These are phyloP conservation scores for Wickerhamiella lipophila DNA, from an alignment of 805 yeast species.

Conservation along the genomic window DNA sequence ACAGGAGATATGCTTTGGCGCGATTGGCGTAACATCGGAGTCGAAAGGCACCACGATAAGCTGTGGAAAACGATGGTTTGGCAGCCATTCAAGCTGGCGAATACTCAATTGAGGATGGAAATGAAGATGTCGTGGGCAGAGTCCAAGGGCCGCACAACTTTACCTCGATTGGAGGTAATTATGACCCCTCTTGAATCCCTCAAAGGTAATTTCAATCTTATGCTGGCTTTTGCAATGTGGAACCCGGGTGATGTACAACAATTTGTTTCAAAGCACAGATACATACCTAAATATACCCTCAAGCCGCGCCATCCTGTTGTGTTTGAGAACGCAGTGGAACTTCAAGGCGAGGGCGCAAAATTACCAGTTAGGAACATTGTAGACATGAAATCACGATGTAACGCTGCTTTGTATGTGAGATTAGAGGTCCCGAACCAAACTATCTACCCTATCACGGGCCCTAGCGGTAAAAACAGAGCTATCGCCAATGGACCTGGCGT, in stretches of 20 bases:
- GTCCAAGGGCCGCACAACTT: background rate
- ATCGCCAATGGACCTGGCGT: background rate
- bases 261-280: background rate
- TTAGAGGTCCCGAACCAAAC: slow-evolving; percentile 1
- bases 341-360: background rate
- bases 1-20: slow-evolving; percentile 5
- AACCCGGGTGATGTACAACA: background rate
- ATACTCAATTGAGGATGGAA: background rate
- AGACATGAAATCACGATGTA: background rate
- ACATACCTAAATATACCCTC: background rate
- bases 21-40: background rate
- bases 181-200: background rate
- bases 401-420: slow-evolving; percentile 3
- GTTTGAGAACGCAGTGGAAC: background rate
- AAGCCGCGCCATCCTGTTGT: background rate
- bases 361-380: background rate
- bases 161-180: background rate
- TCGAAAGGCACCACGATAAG: background rate
- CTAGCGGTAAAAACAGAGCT: background rate
- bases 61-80: background rate
- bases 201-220: background rate
- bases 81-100: background rate
- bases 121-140: background rate
- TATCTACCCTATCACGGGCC: background rate
- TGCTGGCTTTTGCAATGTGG: background rate